Evolutionary conservation across 495 filamentous ascomycete species (phyloP), one percentile per base, ranked within the genome.

Genomic region (Penicillium goetzii): DNA sequence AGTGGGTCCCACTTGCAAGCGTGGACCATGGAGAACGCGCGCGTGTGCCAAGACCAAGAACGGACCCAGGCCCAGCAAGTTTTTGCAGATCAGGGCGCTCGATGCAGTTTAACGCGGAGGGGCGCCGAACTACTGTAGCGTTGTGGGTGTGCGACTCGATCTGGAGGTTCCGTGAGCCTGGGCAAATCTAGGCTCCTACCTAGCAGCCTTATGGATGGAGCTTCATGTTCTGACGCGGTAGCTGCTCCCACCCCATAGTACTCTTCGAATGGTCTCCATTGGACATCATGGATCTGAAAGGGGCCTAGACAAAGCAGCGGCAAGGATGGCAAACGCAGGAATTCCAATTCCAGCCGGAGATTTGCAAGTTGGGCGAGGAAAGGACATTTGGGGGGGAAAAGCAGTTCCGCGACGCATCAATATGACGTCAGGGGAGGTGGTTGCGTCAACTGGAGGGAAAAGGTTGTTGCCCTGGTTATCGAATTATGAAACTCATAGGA

Each of bases 61-160:
- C 53, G 41, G 23, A 47, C 33, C 38, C 49, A 11, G 55, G 47
- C 38, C 45, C 45, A 51, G 25, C 53, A 40, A 33, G 25, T 47
- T 25, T 59, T 59, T 60, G 66, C 59, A 60, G 66, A 68, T 68
- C 66, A 33, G 33, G 28, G 40, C 8, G 28, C 62, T 65, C 66
- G 56, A 68, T 66, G 60, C 25, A 55, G 63, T 53, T 61, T 63
- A 62, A 53, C 19, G 59, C 28, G 33, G 38, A 59, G 55, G 34
- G 38, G 51, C 47, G 36, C 23, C 12, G 32, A 25, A 54, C 59
- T 65, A n/a, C n/a, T n/a, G n/a, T n/a, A 65, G 66, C 61, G 58
- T 25, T 14, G 58, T 56, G 30, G 52, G 21, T 5, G 19, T 32
- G 11, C 53, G 21, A 38, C 61, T 64, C 61, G 53, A 61, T 64